phyloP scores from a whole-genome alignment of 1,284 basidiomycete species.

The Ceratobasidium theobromae region DNA sequence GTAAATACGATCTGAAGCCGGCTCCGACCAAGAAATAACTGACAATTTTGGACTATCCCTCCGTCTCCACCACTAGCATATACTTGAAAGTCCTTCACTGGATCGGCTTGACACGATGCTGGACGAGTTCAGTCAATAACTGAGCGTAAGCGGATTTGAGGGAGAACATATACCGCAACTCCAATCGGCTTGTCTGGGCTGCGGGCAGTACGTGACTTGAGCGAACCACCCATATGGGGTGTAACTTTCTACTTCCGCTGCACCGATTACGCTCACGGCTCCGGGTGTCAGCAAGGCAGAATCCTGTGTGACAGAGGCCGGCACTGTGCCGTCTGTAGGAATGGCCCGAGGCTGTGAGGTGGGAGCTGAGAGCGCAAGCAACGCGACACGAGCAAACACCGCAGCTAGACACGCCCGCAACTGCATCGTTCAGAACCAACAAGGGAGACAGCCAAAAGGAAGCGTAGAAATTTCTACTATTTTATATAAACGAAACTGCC shows the following conservation, averaged over 20 bases:
- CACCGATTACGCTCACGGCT: neutral
- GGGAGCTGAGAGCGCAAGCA: neutral
- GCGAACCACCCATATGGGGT: slow-evolving; percentile 20
- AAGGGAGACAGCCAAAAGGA: neutral
- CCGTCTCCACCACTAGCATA: slow-evolving; percentile 24
- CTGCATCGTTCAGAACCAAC: neutral
- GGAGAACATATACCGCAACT: slow-evolving; percentile 1
- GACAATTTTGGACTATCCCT: slow-evolving; percentile 4
- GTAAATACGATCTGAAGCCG: neutral
- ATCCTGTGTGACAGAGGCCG: too few species aligned
- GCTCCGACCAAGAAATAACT: neutral
- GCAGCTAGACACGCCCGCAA: neutral
- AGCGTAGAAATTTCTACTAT: too few species aligned
- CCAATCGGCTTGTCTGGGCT: slow-evolving; percentile 7
- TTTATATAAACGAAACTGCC: too few species aligned
- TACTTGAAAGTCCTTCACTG: slow-evolving; percentile 17
- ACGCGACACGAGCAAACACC: neutral
- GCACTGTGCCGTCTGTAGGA: too few species aligned
- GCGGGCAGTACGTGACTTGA: slow-evolving; percentile 17
- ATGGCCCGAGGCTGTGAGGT: neutral
- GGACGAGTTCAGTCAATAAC: neutral
- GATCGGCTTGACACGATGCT: slow-evolving; percentile 20
- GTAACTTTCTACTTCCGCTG: neutral
- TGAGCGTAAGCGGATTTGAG: neutral
- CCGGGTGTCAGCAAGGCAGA: neutral